Evolutionary conservation across 306 rosid genomes (phyloP).

Genomic region (Glycine soja): DNA sequence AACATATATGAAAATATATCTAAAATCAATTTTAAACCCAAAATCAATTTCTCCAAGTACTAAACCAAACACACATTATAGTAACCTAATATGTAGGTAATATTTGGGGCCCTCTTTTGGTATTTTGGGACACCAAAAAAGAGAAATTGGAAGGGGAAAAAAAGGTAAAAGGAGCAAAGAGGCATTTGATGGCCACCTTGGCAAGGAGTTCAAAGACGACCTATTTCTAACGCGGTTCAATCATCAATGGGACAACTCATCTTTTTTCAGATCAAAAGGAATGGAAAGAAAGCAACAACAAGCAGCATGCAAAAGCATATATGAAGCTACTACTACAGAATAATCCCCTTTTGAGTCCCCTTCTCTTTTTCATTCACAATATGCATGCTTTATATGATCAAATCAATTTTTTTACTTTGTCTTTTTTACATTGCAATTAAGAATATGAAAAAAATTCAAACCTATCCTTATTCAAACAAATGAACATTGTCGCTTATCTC

Average conservation of each 20-base stretch:
- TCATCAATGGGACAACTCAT: conserved; percentile 48
- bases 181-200: conserved; percentile 32
- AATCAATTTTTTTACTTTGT: conserved; percentile 5
- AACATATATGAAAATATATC: too few species aligned
- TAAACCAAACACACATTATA: neutral
- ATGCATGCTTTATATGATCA: conserved; percentile 6
- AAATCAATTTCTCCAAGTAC: too few species aligned
- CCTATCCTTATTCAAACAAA: neutral
- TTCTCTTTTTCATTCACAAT: conserved; percentile 45
- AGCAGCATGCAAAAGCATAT: conserved; percentile 39
- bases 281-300: conserved; percentile 40
- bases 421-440: conserved; percentile 25
- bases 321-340: conserved; percentile 46
- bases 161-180: conserved; percentile 34
- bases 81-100: conserved; percentile 39
- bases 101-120: conserved; percentile 36
- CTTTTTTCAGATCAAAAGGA: conserved; percentile 52
- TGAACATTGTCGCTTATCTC: neutral
- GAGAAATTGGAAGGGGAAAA: conserved; percentile 12
- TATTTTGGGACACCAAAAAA: conserved; percentile 21
- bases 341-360: conserved; percentile 45
- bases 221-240: conserved; percentile 38
- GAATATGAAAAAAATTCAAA: neutral
- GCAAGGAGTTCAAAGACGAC: conserved; percentile 33
- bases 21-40: too few species aligned